Percentiles rank a stretch among this genome's conserved stretches.
Conservation (phyloP, 2,329 filamentous ascomycete genomes). For the Madurella fahalii region DNA sequence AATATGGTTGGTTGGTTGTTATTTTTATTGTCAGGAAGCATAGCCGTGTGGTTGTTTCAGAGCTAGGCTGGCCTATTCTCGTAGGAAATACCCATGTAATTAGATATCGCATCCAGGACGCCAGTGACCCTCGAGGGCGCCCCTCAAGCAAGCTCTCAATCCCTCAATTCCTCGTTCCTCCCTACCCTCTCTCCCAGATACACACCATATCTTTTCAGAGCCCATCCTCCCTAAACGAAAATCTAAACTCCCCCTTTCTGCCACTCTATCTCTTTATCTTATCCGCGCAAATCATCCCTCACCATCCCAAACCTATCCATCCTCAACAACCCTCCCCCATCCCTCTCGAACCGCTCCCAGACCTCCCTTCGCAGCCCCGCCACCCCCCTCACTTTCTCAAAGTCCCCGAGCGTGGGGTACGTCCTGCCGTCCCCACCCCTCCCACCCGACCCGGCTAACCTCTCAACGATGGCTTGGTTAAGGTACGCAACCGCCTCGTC, state of each 20-base stretch:
- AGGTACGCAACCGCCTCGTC: constrained; percentile 9
- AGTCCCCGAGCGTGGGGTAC: constrained; percentile 9
- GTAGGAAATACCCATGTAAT: too few species aligned
- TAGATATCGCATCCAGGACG: too few species aligned
- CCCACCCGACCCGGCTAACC: neutral
- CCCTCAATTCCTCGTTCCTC: too few species aligned
- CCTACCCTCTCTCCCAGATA: too few species aligned
- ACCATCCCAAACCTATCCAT: constrained; percentile 9
- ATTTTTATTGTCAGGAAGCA: too few species aligned
- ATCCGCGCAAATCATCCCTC: neutral
- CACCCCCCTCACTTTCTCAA: neutral
- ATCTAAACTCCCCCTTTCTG: neutral
- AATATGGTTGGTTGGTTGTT: too few species aligned
- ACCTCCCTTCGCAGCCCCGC: constrained; percentile 1
- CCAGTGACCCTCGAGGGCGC: too few species aligned
- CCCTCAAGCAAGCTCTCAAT: too few species aligned
- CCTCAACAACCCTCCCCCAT: neutral
- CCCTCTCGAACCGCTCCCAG: neutral
- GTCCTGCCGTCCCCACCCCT: neutral
- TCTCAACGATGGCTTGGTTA: constrained; percentile 1
- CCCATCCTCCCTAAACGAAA: too few species aligned
- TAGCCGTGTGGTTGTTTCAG: too few species aligned
- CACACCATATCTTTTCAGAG: too few species aligned
- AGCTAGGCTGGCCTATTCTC: too few species aligned
- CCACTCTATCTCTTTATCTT: neutral